A percentile compares a stretch with the other conserved stretches of the same genome.
phyloP scores from a whole-genome alignment of 805 yeast genomes.

The Pichia rugopelliculosa region DNA sequence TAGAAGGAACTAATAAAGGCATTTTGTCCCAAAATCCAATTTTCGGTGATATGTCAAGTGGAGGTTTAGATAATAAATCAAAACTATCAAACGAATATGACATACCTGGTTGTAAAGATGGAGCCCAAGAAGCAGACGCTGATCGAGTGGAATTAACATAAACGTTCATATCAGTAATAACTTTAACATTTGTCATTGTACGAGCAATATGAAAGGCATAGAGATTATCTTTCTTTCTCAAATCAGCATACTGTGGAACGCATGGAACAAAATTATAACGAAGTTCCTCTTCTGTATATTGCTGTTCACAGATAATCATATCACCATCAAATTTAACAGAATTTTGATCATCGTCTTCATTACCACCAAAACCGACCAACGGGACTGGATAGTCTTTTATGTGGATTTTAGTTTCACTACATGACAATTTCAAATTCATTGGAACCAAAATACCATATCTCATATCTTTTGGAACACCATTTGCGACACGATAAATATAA shows the following conservation, averaged over 20 bases:
- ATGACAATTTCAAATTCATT: slow-evolving; percentile 36
- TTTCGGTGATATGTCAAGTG: slow-evolving; percentile 54
- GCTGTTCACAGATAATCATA: slow-evolving; percentile 51
- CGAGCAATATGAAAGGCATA: slow-evolving; percentile 54
- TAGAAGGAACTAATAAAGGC: slow-evolving; percentile 48
- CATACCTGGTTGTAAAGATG: slow-evolving; percentile 53
- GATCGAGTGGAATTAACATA: slow-evolving; percentile 38
- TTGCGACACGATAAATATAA: slow-evolving; percentile 34
- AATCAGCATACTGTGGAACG: slow-evolving; percentile 28
- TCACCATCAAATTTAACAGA: slow-evolving; percentile 37
- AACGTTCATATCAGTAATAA: slow-evolving; percentile 42
- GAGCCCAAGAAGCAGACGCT: slow-evolving; percentile 56
- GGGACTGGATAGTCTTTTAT: slow-evolving; percentile 55
- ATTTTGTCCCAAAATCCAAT: slow-evolving; percentile 71
- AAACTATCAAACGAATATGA: slow-evolving; percentile 56
- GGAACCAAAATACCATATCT: slow-evolving; percentile 51
- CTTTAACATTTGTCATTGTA: slow-evolving; percentile 57
- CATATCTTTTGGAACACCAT: slow-evolving; percentile 46
- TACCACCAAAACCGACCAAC: slow-evolving; percentile 39
- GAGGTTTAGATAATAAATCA: slow-evolving; percentile 63
- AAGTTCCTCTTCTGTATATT: slow-evolving; percentile 42
- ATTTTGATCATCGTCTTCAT: slow-evolving; percentile 35
- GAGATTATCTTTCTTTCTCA: slow-evolving; percentile 34
- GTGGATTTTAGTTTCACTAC: slow-evolving; percentile 36
- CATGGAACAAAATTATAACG: slow-evolving; percentile 45